A percentile compares a stretch with the other conserved stretches of the same genome.
Conservation (phyloP, 257 asterid species). For the Apocynum venetum region DNA sequence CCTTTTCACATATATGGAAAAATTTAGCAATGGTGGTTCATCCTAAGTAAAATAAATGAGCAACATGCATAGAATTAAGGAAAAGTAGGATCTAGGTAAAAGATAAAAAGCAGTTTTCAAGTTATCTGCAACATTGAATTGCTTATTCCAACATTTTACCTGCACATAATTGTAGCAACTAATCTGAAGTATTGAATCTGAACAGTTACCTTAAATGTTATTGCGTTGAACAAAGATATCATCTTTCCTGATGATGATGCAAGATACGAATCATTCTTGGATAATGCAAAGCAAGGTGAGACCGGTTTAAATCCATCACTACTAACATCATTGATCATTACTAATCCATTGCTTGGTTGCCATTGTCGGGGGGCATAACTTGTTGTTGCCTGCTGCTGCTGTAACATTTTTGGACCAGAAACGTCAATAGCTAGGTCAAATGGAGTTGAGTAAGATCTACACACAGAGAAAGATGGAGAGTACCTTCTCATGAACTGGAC, state of each 20-base stretch:
- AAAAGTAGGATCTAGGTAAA: background rate
- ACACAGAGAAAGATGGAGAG: background rate
- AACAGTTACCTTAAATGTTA: constrained; percentile 2
- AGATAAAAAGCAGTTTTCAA: background rate
- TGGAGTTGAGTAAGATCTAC: background rate
- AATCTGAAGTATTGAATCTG: no score
- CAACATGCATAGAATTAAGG: background rate
- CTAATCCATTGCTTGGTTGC: constrained; percentile 45
- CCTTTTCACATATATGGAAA: background rate
- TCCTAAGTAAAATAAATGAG: background rate
- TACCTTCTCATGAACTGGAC: constrained; percentile 34
- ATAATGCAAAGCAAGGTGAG: constrained; percentile 9
- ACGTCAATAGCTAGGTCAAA: background rate
- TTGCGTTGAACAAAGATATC: background rate
- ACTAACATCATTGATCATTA: constrained; percentile 19
- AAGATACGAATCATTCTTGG: constrained; percentile 15
- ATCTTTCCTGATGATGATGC: constrained; percentile 6
- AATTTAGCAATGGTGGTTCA: background rate
- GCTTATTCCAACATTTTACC: no score
- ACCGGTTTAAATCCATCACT: background rate
- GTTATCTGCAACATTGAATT: background rate
- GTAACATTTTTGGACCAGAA: background rate
- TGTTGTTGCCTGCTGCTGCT: constrained; percentile 47
- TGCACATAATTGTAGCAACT: no score
- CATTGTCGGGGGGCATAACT: constrained; percentile 46